Evolutionary conservation across 2,329 filamentous ascomycete species (phyloP).

Genomic region (Neopestalotiopsis rosae): DNA sequence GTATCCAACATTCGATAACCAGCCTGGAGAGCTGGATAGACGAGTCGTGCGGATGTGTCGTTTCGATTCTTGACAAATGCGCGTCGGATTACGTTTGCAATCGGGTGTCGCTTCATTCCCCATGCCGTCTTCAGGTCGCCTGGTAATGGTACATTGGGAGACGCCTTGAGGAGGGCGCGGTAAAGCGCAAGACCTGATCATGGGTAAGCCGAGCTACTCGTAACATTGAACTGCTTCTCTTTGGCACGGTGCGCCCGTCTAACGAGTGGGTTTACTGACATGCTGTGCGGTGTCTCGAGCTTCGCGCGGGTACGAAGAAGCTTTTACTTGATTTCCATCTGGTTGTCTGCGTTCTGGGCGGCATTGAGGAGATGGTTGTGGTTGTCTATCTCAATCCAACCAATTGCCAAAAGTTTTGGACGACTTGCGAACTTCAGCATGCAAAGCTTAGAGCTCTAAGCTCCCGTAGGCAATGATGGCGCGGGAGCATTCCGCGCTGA

Average conservation of each 20-base stretch:
- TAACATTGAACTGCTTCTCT: not conserved
- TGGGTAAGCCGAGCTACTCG: not conserved
- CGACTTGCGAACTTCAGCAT: not conserved
- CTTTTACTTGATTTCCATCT: constrained; percentile 24
- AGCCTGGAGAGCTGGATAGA: constrained; percentile 66
- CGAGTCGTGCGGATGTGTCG: constrained; percentile 63
- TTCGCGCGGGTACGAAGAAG: constrained; percentile 52
- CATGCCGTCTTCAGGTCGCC: constrained; percentile 44
- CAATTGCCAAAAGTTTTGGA: not conserved
- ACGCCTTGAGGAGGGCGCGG: constrained; percentile 69
- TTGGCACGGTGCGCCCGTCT: not conserved
- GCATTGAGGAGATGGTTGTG: constrained; percentile 10
- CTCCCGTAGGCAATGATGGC: not conserved
- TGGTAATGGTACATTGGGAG: constrained; percentile 57
- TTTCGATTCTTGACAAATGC: constrained; percentile 66
- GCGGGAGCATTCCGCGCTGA: constrained; percentile 11
- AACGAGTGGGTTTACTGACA: constrained; percentile 37
- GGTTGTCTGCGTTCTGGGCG: not conserved
- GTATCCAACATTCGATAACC: constrained; percentile 58
- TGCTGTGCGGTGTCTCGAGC: constrained; percentile 59
- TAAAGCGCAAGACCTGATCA: constrained; percentile 71
- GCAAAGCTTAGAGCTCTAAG: not conserved
- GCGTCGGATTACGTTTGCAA: constrained; percentile 64
- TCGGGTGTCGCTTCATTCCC: constrained; percentile 43
- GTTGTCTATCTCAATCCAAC: not conserved